Conservation (phyloP, 2,329 filamentous ascomycete genomes). For the Aspergillus tubingensis region DNA sequence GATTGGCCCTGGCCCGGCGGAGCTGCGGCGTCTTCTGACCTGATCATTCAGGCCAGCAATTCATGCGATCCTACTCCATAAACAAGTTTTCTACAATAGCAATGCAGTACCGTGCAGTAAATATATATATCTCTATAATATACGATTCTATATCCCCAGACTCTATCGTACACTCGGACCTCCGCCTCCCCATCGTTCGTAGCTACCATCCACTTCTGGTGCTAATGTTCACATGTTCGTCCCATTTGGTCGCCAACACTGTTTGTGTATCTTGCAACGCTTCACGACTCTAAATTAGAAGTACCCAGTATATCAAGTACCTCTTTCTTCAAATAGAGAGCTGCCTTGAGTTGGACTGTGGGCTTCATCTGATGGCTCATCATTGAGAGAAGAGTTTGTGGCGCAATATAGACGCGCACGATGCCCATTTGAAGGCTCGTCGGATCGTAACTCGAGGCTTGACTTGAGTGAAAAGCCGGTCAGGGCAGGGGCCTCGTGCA, state of each 20-base stretch:
- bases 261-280: not conserved
- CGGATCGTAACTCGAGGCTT: not conserved
- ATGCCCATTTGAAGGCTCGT: not conserved
- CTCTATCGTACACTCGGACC: not conserved
- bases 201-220: not conserved
- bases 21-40: constrained; percentile 7
- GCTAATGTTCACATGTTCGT: not conserved
- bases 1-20: constrained; percentile 22
- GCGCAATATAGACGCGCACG: not conserved
- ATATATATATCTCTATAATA: not conserved
- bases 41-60: constrained; percentile 1
- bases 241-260: not conserved
- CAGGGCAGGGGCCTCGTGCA: not conserved
- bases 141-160: not conserved
- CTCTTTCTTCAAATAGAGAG: not conserved
- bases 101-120: not conserved
- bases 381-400: not conserved
- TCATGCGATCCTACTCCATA: not conserved
- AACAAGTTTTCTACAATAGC: not conserved
- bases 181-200: not conserved
- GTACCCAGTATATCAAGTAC: not conserved
- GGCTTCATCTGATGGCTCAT: not conserved
- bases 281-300: not conserved
- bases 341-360: not conserved
- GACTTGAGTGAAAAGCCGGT: not conserved